These are phyloP conservation scores for Fonsecaea nubica DNA, from an alignment of 2,329 filamentous ascomycete species.

Conservation along the genomic window DNA sequence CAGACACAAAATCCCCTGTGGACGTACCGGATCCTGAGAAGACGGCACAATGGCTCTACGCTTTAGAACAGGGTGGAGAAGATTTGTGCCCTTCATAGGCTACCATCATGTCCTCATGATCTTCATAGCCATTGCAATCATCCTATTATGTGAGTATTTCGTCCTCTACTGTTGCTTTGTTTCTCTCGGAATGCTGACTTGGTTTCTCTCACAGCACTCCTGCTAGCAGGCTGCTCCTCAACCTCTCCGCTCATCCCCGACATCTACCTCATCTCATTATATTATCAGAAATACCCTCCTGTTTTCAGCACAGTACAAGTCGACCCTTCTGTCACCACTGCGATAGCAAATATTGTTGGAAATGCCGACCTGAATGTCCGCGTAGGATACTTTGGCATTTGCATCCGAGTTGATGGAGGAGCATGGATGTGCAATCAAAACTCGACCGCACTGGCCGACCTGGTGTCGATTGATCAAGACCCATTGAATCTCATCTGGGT, in stretches of 20 bases:
- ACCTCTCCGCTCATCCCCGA: conserved; percentile 92
- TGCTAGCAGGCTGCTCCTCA: conserved; percentile 94
- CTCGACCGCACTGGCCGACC: conserved; percentile 87
- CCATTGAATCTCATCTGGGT: conserved; percentile 97
- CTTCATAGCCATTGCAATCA: conserved; percentile 89
- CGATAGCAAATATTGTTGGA: conserved; percentile 89
- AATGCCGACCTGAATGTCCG: conserved; percentile 83
- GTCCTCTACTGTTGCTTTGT: background rate
- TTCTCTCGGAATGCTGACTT: conserved; percentile 3
- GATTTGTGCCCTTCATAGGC: conserved; percentile 67
- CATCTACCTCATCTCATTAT: conserved; percentile 98
- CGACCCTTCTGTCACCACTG: conserved; percentile 82
- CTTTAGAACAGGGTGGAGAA: conserved; percentile 46
- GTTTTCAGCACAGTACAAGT: conserved; percentile 85
- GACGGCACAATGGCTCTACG: conserved; percentile 35
- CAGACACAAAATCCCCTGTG: background rate
- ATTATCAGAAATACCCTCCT: conserved; percentile 87
- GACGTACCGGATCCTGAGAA: conserved; percentile 4
- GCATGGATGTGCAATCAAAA: conserved; percentile 97
- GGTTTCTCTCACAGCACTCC: conserved; percentile 66
- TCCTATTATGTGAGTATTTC: conserved; percentile 80
- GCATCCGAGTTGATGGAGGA: conserved; percentile 87
- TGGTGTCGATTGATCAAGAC: conserved; percentile 89
- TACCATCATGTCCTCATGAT: conserved; percentile 96
- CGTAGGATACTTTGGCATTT: conserved; percentile 98